phyloP scores from a whole-genome alignment of 2,329 filamentous ascomycete genomes.

The Alternaria viburni region DNA sequence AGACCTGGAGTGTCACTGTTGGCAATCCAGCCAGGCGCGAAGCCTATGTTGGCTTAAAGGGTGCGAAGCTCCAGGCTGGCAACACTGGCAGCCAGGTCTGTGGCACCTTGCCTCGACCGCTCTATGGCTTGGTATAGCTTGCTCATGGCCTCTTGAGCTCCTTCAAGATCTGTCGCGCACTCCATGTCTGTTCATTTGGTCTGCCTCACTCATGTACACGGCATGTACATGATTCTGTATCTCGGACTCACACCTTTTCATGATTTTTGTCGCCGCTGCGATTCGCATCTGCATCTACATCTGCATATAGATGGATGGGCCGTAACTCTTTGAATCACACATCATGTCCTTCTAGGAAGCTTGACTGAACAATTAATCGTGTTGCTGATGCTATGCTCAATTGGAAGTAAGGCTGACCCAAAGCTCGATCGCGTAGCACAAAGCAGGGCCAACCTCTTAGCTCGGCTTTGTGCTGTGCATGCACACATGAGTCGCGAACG shows the following conservation, averaged over 20 bases:
- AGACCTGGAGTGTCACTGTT: slow-evolving; percentile 79
- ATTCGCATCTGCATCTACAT: background rate
- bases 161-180: background rate
- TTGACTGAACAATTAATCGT: background rate
- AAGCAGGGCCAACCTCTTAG: background rate
- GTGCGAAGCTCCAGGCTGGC: slow-evolving; percentile 44
- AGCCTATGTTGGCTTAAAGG: slow-evolving; percentile 80
- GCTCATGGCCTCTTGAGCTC: background rate
- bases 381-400: background rate
- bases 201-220: background rate
- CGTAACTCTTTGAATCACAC: background rate
- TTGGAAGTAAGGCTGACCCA: background rate
- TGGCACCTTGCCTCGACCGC: slow-evolving; percentile 41
- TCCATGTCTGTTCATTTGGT: background rate
- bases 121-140: slow-evolving; percentile 44
- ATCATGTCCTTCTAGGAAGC: background rate
- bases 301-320: background rate
- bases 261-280: background rate
- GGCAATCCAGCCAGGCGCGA: slow-evolving; percentile 74
- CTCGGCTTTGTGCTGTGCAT: background rate
- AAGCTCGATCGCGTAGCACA: background rate
- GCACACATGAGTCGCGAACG: background rate
- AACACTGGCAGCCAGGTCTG: slow-evolving; percentile 14
- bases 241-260: background rate
- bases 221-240: background rate